Conservation (phyloP, 345 rosid genomes). For the Hibiscus trionum region DNA sequence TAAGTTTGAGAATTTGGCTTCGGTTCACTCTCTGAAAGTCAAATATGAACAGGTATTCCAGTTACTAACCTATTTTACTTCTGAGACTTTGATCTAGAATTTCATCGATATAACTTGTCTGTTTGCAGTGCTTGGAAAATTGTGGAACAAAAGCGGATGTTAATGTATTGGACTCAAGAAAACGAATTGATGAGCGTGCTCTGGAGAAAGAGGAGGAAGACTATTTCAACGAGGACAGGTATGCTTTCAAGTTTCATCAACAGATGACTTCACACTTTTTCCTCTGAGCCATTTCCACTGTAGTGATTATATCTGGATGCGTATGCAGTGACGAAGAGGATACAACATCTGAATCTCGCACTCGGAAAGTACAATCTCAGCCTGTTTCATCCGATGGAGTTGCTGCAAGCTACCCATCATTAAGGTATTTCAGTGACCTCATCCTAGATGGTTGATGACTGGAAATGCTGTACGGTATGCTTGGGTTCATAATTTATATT, state of each 20-base stretch:
- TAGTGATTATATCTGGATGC: slow-evolving; percentile 18
- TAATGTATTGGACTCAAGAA: slow-evolving; percentile 54
- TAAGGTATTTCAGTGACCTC: slow-evolving; percentile 39
- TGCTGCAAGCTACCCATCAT: slow-evolving; percentile 41
- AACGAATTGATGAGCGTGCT: slow-evolving; percentile 78
- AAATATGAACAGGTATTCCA: slow-evolving; percentile 70
- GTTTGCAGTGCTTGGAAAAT: slow-evolving; percentile 72
- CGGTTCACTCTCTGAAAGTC: slow-evolving; percentile 58
- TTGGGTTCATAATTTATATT: background rate
- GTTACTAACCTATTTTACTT: slow-evolving; percentile 2
- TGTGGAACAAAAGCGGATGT: slow-evolving; percentile 44
- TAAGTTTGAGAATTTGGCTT: slow-evolving; percentile 47
- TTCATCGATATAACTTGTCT: slow-evolving; percentile 17
- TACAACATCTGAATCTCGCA: slow-evolving; percentile 66
- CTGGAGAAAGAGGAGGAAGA: slow-evolving; percentile 97
- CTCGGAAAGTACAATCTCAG: slow-evolving; percentile 44
- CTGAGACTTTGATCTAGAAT: background rate
- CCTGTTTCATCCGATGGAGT: slow-evolving; percentile 68
- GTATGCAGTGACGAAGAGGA: slow-evolving; percentile 87
- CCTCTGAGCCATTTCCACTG: background rate
- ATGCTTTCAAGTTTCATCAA: slow-evolving; percentile 1
- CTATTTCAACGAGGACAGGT: slow-evolving; percentile 96
- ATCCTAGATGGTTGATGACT: slow-evolving; percentile 5
- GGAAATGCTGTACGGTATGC: background rate
- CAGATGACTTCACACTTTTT: background rate